phyloP scores from a whole-genome alignment of 495 filamentous ascomycete species.

The Penicillium cosmopolitanum region DNA sequence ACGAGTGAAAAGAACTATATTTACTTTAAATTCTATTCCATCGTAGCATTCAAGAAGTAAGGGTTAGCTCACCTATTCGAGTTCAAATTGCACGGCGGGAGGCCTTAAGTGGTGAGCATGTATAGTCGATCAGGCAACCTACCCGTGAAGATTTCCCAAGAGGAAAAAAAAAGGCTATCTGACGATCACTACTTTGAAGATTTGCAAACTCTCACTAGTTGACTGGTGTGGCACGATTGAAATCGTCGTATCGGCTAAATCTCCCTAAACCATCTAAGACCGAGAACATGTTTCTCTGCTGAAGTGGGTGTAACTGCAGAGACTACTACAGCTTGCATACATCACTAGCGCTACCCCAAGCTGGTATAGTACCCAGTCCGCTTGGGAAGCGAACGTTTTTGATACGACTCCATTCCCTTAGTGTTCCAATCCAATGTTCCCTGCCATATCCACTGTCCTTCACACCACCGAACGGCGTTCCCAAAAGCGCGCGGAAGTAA shows the following conservation, averaged over 20 bases:
- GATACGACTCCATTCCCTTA: slow-evolving; percentile 6
- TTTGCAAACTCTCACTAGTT: no score
- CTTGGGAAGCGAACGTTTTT: slow-evolving; percentile 11
- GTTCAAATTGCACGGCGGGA: background rate
- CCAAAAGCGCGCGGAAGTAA: slow-evolving; percentile 12
- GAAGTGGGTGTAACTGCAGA: no score
- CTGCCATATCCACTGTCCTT: slow-evolving; percentile 12
- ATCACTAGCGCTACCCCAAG: slow-evolving; percentile 8
- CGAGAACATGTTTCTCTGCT: no score
- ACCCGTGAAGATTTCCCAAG: no score
- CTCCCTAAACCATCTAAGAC: no score
- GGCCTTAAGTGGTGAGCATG: background rate
- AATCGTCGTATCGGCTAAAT: no score
- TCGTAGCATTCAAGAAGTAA: background rate
- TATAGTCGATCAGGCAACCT: slow-evolving; percentile 1
- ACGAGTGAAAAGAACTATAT: background rate
- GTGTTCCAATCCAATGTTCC: slow-evolving; percentile 13
- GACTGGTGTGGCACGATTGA: no score
- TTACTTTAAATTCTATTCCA: background rate
- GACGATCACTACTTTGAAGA: background rate
- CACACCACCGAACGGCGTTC: slow-evolving; percentile 8
- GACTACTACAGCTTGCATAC: slow-evolving; percentile 5
- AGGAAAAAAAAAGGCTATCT: background rate
- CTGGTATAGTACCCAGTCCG: slow-evolving; percentile 4
- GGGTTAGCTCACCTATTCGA: background rate